A percentile compares a stretch with the other conserved stretches of the same genome.
phyloP scores from a whole-genome alignment of 257 asterid genomes.

The Cruciata laevipes region DNA sequence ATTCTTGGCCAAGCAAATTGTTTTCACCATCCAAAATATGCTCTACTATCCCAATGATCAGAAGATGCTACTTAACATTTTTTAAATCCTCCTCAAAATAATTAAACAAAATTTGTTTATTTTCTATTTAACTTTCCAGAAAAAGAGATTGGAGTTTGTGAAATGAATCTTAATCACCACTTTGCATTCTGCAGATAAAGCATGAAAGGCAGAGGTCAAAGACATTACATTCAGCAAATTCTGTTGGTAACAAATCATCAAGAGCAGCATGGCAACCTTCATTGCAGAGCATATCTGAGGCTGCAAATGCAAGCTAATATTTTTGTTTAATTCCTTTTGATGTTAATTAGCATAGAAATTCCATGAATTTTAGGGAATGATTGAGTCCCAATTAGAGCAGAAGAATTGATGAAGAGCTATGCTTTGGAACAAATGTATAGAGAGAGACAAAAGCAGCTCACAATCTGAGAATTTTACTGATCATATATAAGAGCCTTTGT shows the following conservation, averaged over 20 bases:
- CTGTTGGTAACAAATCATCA: slow-evolving; percentile 32
- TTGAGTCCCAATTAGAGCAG: neutral
- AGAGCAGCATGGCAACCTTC: slow-evolving; percentile 74
- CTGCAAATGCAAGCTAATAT: slow-evolving; percentile 58
- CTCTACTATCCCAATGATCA: neutral
- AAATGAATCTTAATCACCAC: too few relatives aligned
- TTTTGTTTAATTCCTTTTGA: neutral
- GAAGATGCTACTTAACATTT: neutral
- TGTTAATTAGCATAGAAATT: slow-evolving; percentile 7
- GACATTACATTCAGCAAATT: slow-evolving; percentile 33
- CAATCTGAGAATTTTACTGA: slow-evolving; percentile 2
- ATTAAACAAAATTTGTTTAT: too few relatives aligned
- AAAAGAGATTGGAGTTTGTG: too few relatives aligned
- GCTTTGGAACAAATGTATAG: slow-evolving; percentile 13
- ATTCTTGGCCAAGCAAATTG: neutral
- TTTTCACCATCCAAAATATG: neutral
- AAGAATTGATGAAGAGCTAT: neutral
- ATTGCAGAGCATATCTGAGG: slow-evolving; percentile 77
- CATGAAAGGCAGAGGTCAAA: slow-evolving; percentile 52
- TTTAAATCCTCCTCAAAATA: too few relatives aligned
- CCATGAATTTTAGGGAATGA: neutral
- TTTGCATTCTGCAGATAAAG: slow-evolving; percentile 39
- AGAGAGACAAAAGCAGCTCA: neutral
- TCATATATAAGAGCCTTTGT: slow-evolving; percentile 15
- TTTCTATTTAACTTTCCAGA: too few relatives aligned